A percentile compares a stretch with the other conserved stretches of the same genome.
Evolutionary conservation across 2,329 filamentous ascomycete species (phyloP).

Genomic region (Purpureocillium lavendulum): DNA sequence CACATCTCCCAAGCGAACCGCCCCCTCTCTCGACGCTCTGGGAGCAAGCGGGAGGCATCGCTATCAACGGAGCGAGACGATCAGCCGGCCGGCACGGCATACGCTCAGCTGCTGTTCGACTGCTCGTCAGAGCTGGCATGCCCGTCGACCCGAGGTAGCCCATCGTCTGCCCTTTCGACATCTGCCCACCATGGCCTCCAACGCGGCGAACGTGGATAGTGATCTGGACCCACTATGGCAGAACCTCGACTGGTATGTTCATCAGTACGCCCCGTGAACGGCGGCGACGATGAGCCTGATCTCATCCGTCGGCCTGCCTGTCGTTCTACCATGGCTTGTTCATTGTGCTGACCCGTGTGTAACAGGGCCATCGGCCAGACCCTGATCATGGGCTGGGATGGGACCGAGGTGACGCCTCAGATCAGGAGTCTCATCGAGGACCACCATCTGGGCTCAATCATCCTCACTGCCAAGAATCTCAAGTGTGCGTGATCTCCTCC

Average conservation of each 20-base stretch:
- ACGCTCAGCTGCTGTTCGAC: neutral
- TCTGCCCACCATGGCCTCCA: slow-evolving; percentile 24
- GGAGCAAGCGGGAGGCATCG: no score
- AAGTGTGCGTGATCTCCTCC: slow-evolving; percentile 51
- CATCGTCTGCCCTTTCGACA: slow-evolving; percentile 10
- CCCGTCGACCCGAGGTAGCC: slow-evolving; percentile 14
- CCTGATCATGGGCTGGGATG: slow-evolving; percentile 81
- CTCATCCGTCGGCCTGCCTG: slow-evolving; percentile 4
- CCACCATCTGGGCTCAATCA: slow-evolving; percentile 81
- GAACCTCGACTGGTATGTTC: slow-evolving; percentile 63
- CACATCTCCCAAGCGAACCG: no score
- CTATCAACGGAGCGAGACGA: no score
- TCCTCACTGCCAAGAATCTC: slow-evolving; percentile 76
- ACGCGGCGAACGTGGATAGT: slow-evolving; percentile 19
- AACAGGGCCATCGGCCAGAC: slow-evolving; percentile 64
- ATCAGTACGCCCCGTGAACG: neutral
- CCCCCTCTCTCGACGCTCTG: no score
- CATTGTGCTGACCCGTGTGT: slow-evolving; percentile 3
- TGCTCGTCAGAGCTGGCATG: slow-evolving; percentile 5
- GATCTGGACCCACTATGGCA: slow-evolving; percentile 59
- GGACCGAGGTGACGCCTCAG: slow-evolving; percentile 73
- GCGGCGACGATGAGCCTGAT: neutral
- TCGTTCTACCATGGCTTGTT: slow-evolving; percentile 5
- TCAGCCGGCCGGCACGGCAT: no score
- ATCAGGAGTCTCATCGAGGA: slow-evolving; percentile 74